A percentile compares a stretch with the other conserved stretches of the same genome.
Evolutionary conservation across 2,329 filamentous ascomycete genomes (phyloP).

Genomic region (Talaromyces sp.): DNA sequence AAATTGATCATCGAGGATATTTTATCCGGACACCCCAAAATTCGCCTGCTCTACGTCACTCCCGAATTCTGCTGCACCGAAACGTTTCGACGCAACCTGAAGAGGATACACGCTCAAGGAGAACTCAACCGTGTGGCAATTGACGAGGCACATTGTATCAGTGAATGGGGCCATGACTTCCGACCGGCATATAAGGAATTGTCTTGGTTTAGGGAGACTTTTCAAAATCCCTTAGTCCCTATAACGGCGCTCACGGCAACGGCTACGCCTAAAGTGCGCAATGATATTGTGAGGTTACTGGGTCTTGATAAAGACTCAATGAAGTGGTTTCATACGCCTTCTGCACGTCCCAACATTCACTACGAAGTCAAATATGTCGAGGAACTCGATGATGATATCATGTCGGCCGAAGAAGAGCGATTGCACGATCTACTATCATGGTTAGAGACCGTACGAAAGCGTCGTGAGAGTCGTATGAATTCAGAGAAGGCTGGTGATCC

Average conservation of each 20-base stretch:
- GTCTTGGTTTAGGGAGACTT: constrained; percentile 70
- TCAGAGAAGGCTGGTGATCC: constrained; percentile 29
- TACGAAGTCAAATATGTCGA: constrained; percentile 72
- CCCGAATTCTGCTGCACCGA: constrained; percentile 80
- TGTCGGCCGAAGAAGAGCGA: constrained; percentile 55
- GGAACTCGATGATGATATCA: constrained; percentile 29
- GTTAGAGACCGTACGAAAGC: constrained; percentile 69
- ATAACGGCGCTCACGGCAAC: constrained; percentile 93
- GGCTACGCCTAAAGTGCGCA: constrained; percentile 73
- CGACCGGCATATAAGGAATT: constrained; percentile 86
- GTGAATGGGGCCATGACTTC: constrained; percentile 97
- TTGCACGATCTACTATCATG: constrained; percentile 74
- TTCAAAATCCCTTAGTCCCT: constrained; percentile 72
- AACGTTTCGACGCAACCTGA: constrained; percentile 71
- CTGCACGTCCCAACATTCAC: constrained; percentile 80
- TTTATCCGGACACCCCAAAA: constrained; percentile 80
- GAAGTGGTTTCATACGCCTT: constrained; percentile 77
- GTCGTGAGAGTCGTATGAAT: constrained; percentile 57
- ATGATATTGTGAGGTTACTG: constrained; percentile 77
- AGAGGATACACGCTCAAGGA: constrained; percentile 70
- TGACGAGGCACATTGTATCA: constrained; percentile 95
- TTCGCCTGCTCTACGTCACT: constrained; percentile 84
- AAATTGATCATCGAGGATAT: constrained; percentile 73
- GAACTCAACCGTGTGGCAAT: constrained; percentile 86
- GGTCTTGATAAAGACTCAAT: constrained; percentile 63